Conservation (phyloP, 129 eudicot genomes). For the Flaveria ramosissima region DNA sequence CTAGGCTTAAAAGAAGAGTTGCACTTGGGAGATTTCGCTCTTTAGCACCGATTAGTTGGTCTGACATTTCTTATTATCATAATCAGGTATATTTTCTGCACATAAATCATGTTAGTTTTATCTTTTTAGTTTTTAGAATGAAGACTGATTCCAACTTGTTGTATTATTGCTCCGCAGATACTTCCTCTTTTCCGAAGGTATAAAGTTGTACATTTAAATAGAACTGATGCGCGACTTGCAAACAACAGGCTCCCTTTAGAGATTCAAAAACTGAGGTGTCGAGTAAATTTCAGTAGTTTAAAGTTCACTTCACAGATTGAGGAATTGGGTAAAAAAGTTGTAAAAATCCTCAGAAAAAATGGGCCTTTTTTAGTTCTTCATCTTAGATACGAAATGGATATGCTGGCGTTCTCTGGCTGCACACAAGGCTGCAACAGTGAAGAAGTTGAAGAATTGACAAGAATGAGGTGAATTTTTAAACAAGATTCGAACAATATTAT, state of each 20-base stretch:
- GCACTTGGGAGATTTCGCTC: constrained; percentile 2
- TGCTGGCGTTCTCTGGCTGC: constrained; percentile 52
- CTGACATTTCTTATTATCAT: constrained; percentile 49
- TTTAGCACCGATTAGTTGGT: constrained; percentile 1
- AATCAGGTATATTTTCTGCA: constrained; percentile 39
- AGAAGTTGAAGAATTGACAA: constrained; percentile 56
- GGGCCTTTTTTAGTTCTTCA: constrained; percentile 83
- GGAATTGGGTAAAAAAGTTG: constrained; percentile 38
- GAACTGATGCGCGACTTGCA: not conserved
- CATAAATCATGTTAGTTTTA: constrained; percentile 6
- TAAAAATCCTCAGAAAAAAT: constrained; percentile 52
- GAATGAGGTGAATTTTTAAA: constrained; percentile 38
- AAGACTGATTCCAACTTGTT: not conserved
- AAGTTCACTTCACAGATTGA: constrained; percentile 4
- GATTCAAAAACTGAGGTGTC: not conserved
- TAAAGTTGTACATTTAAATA: constrained; percentile 11
- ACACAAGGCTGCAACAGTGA: constrained; percentile 43
- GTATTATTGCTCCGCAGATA: not conserved
- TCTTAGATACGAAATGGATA: constrained; percentile 76
- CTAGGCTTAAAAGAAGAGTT: constrained; percentile 4
- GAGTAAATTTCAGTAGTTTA: not conserved
- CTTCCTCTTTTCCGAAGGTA: not conserved
- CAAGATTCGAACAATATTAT: not conserved
- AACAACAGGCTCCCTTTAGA: constrained; percentile 3
- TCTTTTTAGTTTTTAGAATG: not conserved